These are phyloP conservation scores for Chlamydomonas urium DNA, from an alignment of 139 green algal species.

Conservation along the genomic window DNA sequence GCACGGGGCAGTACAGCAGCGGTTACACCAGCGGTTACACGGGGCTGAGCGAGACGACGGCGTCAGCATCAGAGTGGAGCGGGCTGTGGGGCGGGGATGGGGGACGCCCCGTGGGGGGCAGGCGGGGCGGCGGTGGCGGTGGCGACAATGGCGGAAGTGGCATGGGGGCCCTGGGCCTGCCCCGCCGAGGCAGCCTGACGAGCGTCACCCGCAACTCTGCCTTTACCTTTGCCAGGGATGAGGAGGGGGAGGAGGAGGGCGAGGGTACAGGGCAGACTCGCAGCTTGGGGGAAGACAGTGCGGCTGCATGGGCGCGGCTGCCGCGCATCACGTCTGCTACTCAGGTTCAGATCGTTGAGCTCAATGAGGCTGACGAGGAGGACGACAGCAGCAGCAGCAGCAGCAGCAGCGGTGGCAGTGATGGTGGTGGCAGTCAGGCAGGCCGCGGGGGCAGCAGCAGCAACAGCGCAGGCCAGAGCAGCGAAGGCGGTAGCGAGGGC, in stretches of 20 bases:
- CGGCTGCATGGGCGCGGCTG: too few relatives aligned
- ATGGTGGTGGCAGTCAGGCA: background rate
- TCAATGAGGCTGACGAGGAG: background rate
- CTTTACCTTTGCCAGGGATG: slow-evolving; percentile 14
- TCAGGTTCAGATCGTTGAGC: background rate
- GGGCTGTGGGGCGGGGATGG: too few relatives aligned
- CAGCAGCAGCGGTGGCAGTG: background rate
- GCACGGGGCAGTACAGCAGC: too few relatives aligned
- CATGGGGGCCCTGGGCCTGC: too few relatives aligned
- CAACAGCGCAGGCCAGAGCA: background rate
- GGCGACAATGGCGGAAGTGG: too few relatives aligned
- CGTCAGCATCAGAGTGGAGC: too few relatives aligned
- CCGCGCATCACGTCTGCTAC: background rate
- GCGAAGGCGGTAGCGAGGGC: background rate
- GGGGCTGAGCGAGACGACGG: too few relatives aligned
- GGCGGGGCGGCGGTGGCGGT: too few relatives aligned
- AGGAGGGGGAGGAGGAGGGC: background rate
- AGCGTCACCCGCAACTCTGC: slow-evolving; percentile 13
- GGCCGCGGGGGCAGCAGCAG: too few relatives aligned
- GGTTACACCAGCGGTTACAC: too few relatives aligned
- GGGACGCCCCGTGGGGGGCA: too few relatives aligned
- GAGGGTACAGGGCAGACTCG: background rate
- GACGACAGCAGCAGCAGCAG: background rate
- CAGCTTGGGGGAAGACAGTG: too few relatives aligned
- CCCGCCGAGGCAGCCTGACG: background rate